Base-by-base conservation (phyloP, 805 yeast genomes). In the Wickerhamomyces ciferrii region DNA sequence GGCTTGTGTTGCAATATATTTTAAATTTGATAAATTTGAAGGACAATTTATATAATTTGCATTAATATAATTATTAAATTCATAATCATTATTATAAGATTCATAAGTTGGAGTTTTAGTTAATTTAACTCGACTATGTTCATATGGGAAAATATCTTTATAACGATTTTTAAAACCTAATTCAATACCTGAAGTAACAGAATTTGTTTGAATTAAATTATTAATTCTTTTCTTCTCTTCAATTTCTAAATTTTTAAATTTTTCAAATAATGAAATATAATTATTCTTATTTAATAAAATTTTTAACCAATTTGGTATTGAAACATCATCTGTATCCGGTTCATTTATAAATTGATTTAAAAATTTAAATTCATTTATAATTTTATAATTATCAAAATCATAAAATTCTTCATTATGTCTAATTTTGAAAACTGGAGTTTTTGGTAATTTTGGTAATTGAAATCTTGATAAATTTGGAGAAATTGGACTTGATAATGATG, bases 1-100 rank as follows among this genome's bases (percentile, higher is more conserved):
- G 2, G 97, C 99, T 63, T 92, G 97, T 1, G 95, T 78, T 0
- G 96, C 97, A 55, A 91, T 87, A 59, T 84, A 86, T 37, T 75
- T 73, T 36, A 66, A 48, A 5, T 56, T 43, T 2, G 53, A 44
- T 8, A 53, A 23, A 2, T 47, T 46, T 24, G 61, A n/a, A n/a
- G n/a, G 59, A 23, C 61, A 55, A 11, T 52, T 52, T 41, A 87
- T 65, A 66, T 87, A 85, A 21, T 91, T 87, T 0, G 98, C 99
- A 66, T 91, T 91, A 56, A 91, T 88, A 62, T 91, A 91, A 61
- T 83, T 87, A 45, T 69, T 62, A 17, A 45, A 41, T 6, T 8
- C 25, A 8, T 23, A 41, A 23, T 8, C 25, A 8, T 23, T 8
- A 6, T 23, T 5, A 23, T 5, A 23, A 6, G 5, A 6, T 10